A percentile compares a stretch with the other conserved stretches of the same genome.
Conservation (phyloP, 345 rosid genomes). For the Eucalyptus curtisii region DNA sequence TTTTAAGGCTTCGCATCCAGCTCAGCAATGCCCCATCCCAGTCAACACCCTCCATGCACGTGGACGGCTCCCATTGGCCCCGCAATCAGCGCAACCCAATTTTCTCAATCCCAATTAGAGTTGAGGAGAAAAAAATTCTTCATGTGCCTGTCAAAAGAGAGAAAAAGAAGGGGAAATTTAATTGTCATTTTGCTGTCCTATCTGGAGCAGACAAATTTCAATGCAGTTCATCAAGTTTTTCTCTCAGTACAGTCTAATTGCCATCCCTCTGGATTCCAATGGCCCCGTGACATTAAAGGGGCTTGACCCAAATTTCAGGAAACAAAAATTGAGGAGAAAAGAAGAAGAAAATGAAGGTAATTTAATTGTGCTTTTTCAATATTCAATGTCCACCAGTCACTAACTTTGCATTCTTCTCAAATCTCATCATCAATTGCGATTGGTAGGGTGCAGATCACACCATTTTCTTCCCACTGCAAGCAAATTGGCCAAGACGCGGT, state of each 20-base stretch:
- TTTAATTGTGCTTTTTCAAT: neutral
- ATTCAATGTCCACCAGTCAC: neutral
- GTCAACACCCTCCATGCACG: neutral
- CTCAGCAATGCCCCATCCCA: neutral
- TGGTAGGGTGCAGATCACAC: neutral
- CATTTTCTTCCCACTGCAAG: neutral
- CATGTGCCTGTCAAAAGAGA: neutral
- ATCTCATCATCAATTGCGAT: neutral
- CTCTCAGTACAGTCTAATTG: neutral
- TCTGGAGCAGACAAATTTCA: neutral
- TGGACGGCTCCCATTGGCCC: neutral
- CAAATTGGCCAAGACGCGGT: neutral
- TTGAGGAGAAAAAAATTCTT: neutral
- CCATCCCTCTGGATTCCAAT: neutral
- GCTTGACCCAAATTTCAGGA: neutral
- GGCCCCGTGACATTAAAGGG: neutral
- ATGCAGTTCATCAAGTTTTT: neutral
- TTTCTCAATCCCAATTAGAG: neutral
- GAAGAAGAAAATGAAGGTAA: neutral
- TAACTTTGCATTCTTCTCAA: neutral
- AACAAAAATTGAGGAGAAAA: neutral
- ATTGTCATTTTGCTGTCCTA: neutral
- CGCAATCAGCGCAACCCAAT: neutral
- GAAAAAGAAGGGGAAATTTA: neutral
- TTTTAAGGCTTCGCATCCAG: neutral